These are phyloP conservation scores for Passalora sequoiae DNA, from an alignment of 2,329 filamentous ascomycete genomes.

Conservation along the genomic window DNA sequence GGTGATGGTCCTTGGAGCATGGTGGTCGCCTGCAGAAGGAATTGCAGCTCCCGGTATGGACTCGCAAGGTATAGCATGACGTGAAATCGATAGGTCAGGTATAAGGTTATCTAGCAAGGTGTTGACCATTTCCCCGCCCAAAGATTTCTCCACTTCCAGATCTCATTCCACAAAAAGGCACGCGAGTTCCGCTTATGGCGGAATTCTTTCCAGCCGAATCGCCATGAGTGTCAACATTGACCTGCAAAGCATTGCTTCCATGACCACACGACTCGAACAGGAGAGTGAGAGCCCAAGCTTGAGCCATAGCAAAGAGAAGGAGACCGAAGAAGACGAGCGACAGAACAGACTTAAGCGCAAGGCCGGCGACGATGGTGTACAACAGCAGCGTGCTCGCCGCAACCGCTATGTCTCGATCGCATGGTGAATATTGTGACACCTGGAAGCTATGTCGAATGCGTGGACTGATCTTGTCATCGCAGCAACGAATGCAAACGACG, in stretches of 20 bases:
- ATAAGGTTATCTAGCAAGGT: too few relatives aligned
- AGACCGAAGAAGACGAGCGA: slow-evolving; percentile 14
- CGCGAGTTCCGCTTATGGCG: slow-evolving; percentile 1
- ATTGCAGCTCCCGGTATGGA: too few relatives aligned
- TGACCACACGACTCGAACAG: slow-evolving; percentile 1
- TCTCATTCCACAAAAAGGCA: too few relatives aligned
- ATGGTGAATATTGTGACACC: slow-evolving; percentile 48
- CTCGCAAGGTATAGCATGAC: too few relatives aligned
- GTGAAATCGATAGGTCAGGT: too few relatives aligned
- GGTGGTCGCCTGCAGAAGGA: not conserved
- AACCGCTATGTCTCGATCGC: slow-evolving; percentile 65
- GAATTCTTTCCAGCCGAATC: not conserved
- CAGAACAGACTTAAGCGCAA: slow-evolving; percentile 38
- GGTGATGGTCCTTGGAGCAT: not conserved
- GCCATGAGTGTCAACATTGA: not conserved
- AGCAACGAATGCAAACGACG: slow-evolving; percentile 62
- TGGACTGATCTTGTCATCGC: slow-evolving; percentile 4
- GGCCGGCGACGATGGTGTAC: slow-evolving; percentile 38
- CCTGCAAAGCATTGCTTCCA: slow-evolving; percentile 2
- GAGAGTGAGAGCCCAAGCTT: not conserved
- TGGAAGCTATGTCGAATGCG: not conserved
- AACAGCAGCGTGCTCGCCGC: slow-evolving; percentile 52
- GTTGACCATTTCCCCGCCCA: too few relatives aligned
- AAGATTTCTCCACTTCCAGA: too few relatives aligned
- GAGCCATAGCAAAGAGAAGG: not conserved